phyloP scores from a whole-genome alignment of 805 yeast species.

The Candida ovalis region DNA sequence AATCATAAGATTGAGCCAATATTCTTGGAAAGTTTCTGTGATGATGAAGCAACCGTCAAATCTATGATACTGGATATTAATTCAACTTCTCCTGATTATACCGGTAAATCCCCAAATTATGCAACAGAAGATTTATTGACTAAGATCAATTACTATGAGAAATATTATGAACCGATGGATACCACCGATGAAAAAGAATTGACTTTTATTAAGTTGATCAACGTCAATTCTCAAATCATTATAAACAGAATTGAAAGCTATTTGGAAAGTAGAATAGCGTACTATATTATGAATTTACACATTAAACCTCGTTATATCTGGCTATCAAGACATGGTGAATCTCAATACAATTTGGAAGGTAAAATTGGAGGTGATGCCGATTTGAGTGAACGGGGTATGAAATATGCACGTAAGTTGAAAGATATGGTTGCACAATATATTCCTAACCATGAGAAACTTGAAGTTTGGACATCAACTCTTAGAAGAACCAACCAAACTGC shows the following conservation, averaged over 20 bases:
- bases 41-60: constrained; percentile 71
- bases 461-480: constrained; percentile 95
- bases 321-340: constrained; percentile 95
- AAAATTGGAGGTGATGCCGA: constrained; percentile 95
- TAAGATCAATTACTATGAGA: constrained; percentile 72
- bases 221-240: constrained; percentile 83
- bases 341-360: constrained; percentile 86
- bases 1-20: constrained; percentile 77
- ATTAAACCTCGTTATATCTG: constrained; percentile 89
- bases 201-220: constrained; percentile 83
- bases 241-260: constrained; percentile 85
- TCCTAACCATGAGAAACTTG: constrained; percentile 60
- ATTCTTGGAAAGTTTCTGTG: constrained; percentile 90
- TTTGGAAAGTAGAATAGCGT: constrained; percentile 87
- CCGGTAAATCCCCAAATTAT: constrained; percentile 59
- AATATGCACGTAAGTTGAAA: constrained; percentile 80
- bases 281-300: constrained; percentile 93
- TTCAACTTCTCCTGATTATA: constrained; percentile 81
- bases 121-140: constrained; percentile 70
- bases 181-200: constrained; percentile 53
- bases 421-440: constrained; percentile 63
- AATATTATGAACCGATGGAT: constrained; percentile 73
- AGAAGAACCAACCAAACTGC: constrained; percentile 93
- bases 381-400: constrained; percentile 76
- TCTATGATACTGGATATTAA: constrained; percentile 84